Conservation (phyloP, 2,329 filamentous ascomycete species). For the Aspergillus amoenus region DNA sequence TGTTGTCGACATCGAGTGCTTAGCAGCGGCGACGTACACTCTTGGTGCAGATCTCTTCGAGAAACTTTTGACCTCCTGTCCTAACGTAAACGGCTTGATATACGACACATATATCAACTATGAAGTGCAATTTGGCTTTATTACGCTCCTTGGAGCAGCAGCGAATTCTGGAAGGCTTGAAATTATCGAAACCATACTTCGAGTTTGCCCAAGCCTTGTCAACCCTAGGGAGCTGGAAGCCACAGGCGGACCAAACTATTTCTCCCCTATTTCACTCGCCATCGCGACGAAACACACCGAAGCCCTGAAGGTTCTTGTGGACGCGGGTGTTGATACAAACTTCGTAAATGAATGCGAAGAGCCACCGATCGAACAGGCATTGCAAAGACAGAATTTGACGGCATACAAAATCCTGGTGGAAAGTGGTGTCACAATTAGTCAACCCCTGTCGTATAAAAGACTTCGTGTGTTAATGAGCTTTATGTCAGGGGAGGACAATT, state of each 20-base stretch:
- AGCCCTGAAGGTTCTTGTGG: no score
- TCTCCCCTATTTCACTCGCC: not conserved
- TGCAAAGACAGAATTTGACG: no score
- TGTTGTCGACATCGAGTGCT: rapidly evolving
- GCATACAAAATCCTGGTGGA: no score
- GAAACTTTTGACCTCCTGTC: rapidly evolving
- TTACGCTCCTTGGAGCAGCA: not conserved
- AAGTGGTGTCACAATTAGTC: no score
- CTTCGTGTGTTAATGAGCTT: not conserved
- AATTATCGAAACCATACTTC: not conserved
- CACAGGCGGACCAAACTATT: no score
- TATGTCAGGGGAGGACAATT: not conserved
- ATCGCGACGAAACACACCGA: not conserved
- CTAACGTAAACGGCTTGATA: no score
- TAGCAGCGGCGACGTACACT: rapidly evolving
- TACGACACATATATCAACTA: not conserved
- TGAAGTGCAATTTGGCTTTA: not conserved
- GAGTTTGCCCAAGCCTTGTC: not conserved
- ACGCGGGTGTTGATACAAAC: no score
- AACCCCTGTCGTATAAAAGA: not conserved
- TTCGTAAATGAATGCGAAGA: no score
- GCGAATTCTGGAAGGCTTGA: not conserved
- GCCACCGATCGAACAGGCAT: no score
- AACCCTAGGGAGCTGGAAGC: not conserved
- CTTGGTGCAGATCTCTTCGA: no score